A percentile compares a stretch with the other conserved stretches of the same genome.
These are phyloP conservation scores for Nothophytophthora sp. DNA, from an alignment of 352 stramenopile genomes.

Conservation along the genomic window DNA sequence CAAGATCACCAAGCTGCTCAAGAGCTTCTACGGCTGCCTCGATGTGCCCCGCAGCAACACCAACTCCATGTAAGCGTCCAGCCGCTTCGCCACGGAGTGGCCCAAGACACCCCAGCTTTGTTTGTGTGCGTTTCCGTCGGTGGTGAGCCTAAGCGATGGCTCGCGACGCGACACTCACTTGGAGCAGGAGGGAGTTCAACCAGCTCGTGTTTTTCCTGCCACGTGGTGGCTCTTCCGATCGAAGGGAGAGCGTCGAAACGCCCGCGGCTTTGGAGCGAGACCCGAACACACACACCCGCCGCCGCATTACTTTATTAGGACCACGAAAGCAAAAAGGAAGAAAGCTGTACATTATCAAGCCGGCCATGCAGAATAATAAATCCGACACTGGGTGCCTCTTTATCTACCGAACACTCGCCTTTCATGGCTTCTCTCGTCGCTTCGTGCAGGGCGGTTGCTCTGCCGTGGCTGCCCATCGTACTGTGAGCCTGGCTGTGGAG, in stretches of 20 bases:
- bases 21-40: slow-evolving; percentile 84
- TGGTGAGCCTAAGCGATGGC: slow-evolving; percentile 12
- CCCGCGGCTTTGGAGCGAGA: slow-evolving; percentile 4
- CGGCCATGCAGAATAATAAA: too few species aligned
- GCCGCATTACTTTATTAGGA: slow-evolving; percentile 25
- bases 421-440: too few species aligned
- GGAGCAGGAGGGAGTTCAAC: not conserved
- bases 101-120: slow-evolving; percentile 6
- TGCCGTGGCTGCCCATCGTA: too few species aligned
- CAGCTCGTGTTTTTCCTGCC: not conserved
- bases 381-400: too few species aligned
- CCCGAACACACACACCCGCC: not conserved
- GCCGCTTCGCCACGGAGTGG: not conserved
- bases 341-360: too few species aligned
- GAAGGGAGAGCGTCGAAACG: slow-evolving; percentile 22
- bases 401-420: too few species aligned
- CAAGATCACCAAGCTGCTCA: slow-evolving; percentile 85
- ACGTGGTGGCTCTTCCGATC: slow-evolving; percentile 26
- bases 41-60: slow-evolving; percentile 41
- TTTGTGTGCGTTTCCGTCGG: slow-evolving; percentile 13
- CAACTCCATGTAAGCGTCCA: slow-evolving; percentile 42
- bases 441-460: too few species aligned
- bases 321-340: slow-evolving; percentile 12
- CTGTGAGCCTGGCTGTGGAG: too few species aligned
- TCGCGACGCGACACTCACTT: slow-evolving; percentile 2